Base-by-base conservation (phyloP, 345 rosid genomes). In the Chamaenerion angustifolium region DNA sequence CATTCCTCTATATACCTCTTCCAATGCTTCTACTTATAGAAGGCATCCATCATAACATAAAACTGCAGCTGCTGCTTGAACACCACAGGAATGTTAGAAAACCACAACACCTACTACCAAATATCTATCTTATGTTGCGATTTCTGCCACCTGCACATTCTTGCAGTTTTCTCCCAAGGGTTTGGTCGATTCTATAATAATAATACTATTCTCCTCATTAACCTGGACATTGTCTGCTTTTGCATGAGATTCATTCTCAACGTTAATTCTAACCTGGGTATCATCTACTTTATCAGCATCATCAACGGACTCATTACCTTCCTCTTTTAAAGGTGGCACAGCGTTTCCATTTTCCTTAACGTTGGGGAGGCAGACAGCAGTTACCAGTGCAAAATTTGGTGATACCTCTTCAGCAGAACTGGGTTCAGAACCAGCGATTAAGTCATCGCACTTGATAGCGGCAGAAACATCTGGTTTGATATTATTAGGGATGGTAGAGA, bases 401-500 rank as follows among this genome's bases (percentile, higher is more conserved):
- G 70, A 69, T 51, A 59, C 71, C 51, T 68, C 83, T 52, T 70
- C 43, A 16, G 18, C 21, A 31, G 37, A 31, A 21, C 25, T 21
- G 0, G 25, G 25, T 21, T 21, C 10, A 31, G 37, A 31, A 31
- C 8, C 6, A 31, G 3, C 37, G 5, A 7, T 7, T 31, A 3
- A 4, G 37, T 31, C 37, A 31, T 3, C 37, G 5, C 37, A 1
- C 10, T 31, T 31, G 37, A 31, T 31, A 31, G 8, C 37, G 35
- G 49, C 50, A 49, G 52, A 41, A 48, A 54, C 68, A 63, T 59
- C 75, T 49, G 59, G 50, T 21, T 59, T 63, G 45, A 56, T 51
- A 46, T 76, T 81, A 70, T 68, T 72, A 44, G 72, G 60, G 63
- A 58, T 50, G 11, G 66, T 65, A 54, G 37, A 70, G 60, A 63